Conservation (phyloP, 2,329 filamentous ascomycete genomes). For the Aspergillus tanneri region DNA sequence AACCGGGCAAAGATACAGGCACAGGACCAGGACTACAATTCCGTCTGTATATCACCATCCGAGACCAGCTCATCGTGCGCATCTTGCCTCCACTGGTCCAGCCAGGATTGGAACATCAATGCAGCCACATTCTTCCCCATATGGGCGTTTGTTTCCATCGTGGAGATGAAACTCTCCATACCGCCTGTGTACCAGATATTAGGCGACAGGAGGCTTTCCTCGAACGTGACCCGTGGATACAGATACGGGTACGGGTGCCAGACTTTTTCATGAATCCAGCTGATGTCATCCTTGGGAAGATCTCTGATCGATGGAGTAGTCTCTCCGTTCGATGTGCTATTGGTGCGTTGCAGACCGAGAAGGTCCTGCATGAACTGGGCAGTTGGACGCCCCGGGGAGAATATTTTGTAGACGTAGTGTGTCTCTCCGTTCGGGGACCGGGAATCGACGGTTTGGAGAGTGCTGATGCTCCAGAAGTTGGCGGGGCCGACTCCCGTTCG, state of each 20-base stretch:
- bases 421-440: constrained; percentile 21
- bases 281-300: constrained; percentile 52
- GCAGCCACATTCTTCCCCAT: constrained; percentile 69
- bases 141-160: constrained; percentile 93
- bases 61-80: constrained; percentile 5
- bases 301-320: constrained; percentile 35
- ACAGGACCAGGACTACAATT: constrained; percentile 12
- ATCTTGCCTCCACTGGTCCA: constrained; percentile 29
- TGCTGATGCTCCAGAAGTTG: constrained; percentile 83
- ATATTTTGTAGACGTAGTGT: constrained; percentile 67
- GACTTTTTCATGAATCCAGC: constrained; percentile 73
- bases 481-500: constrained; percentile 65
- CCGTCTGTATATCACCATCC: constrained; percentile 9
- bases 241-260: constrained; percentile 87
- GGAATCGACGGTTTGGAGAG: constrained; percentile 58
- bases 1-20: no score
- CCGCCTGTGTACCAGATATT: constrained; percentile 58
- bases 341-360: constrained; percentile 44
- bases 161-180: constrained; percentile 92
- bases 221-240: constrained; percentile 82
- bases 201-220: constrained; percentile 66
- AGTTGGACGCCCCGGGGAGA: constrained; percentile 55
- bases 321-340: neutral
- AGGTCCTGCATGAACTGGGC: constrained; percentile 50
- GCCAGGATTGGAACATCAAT: constrained; percentile 56